A percentile compares a stretch with the other conserved stretches of the same genome.
phyloP scores from a whole-genome alignment of 2,329 filamentous ascomycete genomes.

The Verticillium dahliae region DNA sequence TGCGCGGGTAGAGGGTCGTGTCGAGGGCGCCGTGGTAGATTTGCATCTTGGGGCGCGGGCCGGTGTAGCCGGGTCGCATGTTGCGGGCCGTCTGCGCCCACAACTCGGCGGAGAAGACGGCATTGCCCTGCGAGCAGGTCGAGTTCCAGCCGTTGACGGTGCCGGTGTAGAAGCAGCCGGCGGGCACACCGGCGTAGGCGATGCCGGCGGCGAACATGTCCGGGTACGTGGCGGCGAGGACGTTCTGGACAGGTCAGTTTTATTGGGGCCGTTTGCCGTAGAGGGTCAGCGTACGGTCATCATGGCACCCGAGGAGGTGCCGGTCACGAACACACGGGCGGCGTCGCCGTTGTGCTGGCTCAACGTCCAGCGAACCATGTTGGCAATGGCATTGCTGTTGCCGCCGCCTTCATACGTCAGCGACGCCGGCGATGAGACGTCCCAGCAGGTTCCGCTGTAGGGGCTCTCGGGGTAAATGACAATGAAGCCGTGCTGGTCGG shows the following conservation, averaged over 20 bases:
- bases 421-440: constrained; percentile 42
- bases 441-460: constrained; percentile 49
- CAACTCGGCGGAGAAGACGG: constrained; percentile 31
- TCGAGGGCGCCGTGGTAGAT: constrained; percentile 51
- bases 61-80: constrained; percentile 37
- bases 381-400: constrained; percentile 48
- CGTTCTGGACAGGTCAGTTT: constrained; percentile 21
- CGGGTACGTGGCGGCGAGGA: constrained; percentile 39
- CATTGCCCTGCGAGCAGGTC: constrained; percentile 40
- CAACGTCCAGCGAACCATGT: constrained; percentile 53
- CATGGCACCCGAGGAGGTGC: constrained; percentile 41
- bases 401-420: constrained; percentile 51
- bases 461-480: constrained; percentile 51
- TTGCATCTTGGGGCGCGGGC: constrained; percentile 46
- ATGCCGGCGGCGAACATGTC: constrained; percentile 38
- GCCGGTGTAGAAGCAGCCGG: constrained; percentile 36
- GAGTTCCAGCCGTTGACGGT: constrained; percentile 41
- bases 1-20: constrained; percentile 40
- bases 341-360: constrained; percentile 43
- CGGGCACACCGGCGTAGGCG: constrained; percentile 35
- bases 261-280: background rate
- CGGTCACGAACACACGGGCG: constrained; percentile 46
- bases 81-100: constrained; percentile 40
- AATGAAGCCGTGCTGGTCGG: constrained; percentile 34
- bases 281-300: constrained; percentile 30